Conservation (phyloP, 1,139 yeast genomes). For the Nakaseomyces kungkrabaensis region DNA sequence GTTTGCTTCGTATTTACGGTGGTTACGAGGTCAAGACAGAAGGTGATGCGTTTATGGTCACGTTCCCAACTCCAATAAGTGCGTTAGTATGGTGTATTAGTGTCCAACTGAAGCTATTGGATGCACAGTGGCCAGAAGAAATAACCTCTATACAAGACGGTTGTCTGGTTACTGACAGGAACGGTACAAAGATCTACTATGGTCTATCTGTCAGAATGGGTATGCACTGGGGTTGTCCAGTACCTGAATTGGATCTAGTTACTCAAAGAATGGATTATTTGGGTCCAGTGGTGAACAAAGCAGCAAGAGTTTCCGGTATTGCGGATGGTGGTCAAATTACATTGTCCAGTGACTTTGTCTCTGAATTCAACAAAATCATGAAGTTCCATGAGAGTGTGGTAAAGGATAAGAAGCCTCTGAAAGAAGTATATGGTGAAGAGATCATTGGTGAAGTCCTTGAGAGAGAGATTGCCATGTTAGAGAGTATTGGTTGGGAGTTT, state of each 20-base stretch:
- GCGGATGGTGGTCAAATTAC: constrained; percentile 99
- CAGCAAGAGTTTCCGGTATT: constrained; percentile 85
- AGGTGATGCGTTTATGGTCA: constrained; percentile 99
- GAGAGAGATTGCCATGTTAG: constrained; percentile 55
- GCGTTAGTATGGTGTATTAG: constrained; percentile 92
- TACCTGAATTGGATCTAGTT: constrained; percentile 87
- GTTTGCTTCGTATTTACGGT: constrained; percentile 84
- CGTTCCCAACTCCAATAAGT: constrained; percentile 85
- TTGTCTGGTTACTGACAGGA: constrained; percentile 63
- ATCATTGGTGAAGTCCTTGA: constrained; percentile 56
- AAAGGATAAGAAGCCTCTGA: constrained; percentile 30
- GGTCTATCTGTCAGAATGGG: constrained; percentile 98
- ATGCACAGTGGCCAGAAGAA: constrained; percentile 95
- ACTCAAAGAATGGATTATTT: constrained; percentile 97
- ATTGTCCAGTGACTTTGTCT: constrained; percentile 69
- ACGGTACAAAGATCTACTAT: constrained; percentile 56
- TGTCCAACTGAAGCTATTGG: constrained; percentile 73
- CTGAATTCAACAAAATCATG: constrained; percentile 55
- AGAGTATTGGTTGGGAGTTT: constrained; percentile 61
- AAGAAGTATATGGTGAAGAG: constrained; percentile 58
- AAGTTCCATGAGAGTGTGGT: constrained; percentile 42
- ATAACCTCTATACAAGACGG: constrained; percentile 81
- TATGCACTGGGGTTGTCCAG: constrained; percentile 96
- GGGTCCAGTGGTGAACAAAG: constrained; percentile 96
- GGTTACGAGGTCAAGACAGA: constrained; percentile 98